Percentiles rank a stretch among this genome's conserved stretches.
Conservation (phyloP, 1,284 basidiomycete species). For the Puccinia hordei region DNA sequence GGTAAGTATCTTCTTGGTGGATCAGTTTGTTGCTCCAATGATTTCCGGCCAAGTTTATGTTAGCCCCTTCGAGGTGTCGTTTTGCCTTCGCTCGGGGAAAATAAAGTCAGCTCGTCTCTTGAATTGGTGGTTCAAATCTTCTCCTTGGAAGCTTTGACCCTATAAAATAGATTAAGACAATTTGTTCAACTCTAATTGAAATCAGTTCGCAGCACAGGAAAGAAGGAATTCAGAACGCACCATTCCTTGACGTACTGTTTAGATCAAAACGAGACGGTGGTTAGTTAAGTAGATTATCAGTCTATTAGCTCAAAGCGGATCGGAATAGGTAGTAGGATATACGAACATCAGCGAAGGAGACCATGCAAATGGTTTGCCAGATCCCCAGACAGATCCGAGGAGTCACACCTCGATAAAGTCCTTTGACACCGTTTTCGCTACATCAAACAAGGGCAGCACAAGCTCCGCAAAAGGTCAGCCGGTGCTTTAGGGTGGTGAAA, state of each 20-base stretch:
- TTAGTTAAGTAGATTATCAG: not conserved
- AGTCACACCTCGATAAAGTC: slow-evolving; percentile 94
- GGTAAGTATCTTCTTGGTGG: not conserved
- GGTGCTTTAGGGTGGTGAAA: slow-evolving; percentile 56
- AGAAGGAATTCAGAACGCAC: not conserved
- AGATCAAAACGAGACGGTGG: not conserved
- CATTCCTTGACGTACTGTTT: slow-evolving; percentile 40
- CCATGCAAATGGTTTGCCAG: slow-evolving; percentile 74
- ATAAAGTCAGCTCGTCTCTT: not conserved
- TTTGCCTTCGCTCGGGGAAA: not conserved
- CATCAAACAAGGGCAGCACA: slow-evolving; percentile 67
- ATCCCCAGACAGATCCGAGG: slow-evolving; percentile 93
- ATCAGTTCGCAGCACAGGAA: not conserved
- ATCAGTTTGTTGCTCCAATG: not conserved
- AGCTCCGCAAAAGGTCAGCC: not conserved
- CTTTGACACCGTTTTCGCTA: slow-evolving; percentile 96
- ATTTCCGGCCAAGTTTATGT: not conserved
- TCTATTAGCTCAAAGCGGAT: not conserved
- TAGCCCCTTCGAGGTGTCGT: not conserved
- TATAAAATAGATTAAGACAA: not conserved
- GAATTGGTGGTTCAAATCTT: not conserved
- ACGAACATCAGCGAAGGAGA: slow-evolving; percentile 51
- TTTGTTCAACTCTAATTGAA: not conserved
- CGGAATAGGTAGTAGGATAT: not conserved
- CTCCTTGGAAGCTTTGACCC: slow-evolving; percentile 27